Evolutionary conservation across 2,329 filamentous ascomycete genomes (phyloP).

Genomic region (Aspergillus terreus): DNA sequence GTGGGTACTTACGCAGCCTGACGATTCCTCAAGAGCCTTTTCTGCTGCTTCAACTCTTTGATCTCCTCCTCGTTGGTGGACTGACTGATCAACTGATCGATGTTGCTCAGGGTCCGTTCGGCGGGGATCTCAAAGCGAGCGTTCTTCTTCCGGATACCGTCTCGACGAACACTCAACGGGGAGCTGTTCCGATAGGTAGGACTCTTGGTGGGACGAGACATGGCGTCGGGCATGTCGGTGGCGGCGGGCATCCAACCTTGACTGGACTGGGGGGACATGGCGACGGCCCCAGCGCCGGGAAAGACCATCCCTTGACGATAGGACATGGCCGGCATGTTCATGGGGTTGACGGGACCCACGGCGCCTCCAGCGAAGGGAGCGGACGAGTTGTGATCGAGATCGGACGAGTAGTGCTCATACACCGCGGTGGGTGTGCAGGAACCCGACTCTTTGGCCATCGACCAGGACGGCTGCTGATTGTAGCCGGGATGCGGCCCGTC

Average conservation of each 20-base stretch:
- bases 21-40: slow-evolving; percentile 87
- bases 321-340: slow-evolving; percentile 37
- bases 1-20: slow-evolving; percentile 81
- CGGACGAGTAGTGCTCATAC: slow-evolving; percentile 60
- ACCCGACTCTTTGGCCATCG: slow-evolving; percentile 62
- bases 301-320: slow-evolving; percentile 50
- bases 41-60: slow-evolving; percentile 98
- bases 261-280: slow-evolving; percentile 61
- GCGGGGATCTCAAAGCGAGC: slow-evolving; percentile 94
- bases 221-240: slow-evolving; percentile 47
- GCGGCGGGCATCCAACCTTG: slow-evolving; percentile 53
- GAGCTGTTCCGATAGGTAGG: slow-evolving; percentile 67
- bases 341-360: slow-evolving; percentile 37
- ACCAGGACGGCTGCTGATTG: slow-evolving; percentile 56
- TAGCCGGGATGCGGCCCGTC: slow-evolving; percentile 46
- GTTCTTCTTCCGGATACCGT: slow-evolving; percentile 98
- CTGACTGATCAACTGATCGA: slow-evolving; percentile 85
- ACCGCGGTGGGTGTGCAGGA: slow-evolving; percentile 70
- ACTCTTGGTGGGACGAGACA: slow-evolving; percentile 57
- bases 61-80: slow-evolving; percentile 81
- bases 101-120: slow-evolving; percentile 89
- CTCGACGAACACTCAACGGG: slow-evolving; percentile 68
- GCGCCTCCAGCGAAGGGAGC: slow-evolving; percentile 42
- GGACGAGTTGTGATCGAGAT: slow-evolving; percentile 47
- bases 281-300: slow-evolving; percentile 46